phyloP scores from a whole-genome alignment of 352 stramenopile species.

The Bremia lactucae region DNA sequence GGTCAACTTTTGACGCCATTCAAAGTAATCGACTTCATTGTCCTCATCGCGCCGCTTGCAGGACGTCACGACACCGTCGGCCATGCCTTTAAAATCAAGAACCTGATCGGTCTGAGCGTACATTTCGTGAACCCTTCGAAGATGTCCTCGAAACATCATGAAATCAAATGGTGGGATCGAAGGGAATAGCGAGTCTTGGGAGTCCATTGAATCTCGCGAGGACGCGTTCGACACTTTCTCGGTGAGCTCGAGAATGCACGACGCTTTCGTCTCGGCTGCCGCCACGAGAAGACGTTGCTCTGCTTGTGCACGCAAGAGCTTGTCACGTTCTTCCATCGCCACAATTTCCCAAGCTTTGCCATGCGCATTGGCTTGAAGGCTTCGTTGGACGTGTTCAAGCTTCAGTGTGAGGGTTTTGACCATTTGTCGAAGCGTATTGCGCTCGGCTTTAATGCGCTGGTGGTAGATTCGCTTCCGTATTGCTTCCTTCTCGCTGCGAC shows the following conservation, averaged over 20 bases:
- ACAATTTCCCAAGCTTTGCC: conserved; percentile 5
- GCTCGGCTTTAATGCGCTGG: conserved; percentile 7
- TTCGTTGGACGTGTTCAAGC: conserved; percentile 3
- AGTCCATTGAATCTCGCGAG: background rate
- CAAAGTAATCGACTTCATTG: conserved; percentile 10
- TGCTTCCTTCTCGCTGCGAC: conserved; percentile 9
- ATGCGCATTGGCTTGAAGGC: too few species aligned
- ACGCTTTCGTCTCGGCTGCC: conserved; percentile 2
- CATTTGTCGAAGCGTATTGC: conserved; percentile 1
- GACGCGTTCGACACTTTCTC: too few species aligned
- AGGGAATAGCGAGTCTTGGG: too few species aligned
- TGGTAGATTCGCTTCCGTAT: conserved; percentile 9
- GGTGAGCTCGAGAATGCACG: conserved; percentile 4
- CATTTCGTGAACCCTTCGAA: conserved; percentile 11
- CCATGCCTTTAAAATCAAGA: conserved; percentile 4
- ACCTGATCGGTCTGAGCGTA: conserved; percentile 10
- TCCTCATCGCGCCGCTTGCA: conserved; percentile 2
- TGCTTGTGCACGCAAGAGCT: conserved; percentile 1
- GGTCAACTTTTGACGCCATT: conserved; percentile 10
- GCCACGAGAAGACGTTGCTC: conserved; percentile 9
- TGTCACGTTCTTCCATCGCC: conserved; percentile 4
- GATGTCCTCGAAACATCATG: conserved; percentile 17
- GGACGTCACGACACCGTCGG: conserved; percentile 1
- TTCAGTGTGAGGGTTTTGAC: conserved; percentile 6
- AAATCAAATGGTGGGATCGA: conserved; percentile 8